Conservation (phyloP, 2,329 filamentous ascomycete species). For the Trichothecium sympodiale region DNA sequence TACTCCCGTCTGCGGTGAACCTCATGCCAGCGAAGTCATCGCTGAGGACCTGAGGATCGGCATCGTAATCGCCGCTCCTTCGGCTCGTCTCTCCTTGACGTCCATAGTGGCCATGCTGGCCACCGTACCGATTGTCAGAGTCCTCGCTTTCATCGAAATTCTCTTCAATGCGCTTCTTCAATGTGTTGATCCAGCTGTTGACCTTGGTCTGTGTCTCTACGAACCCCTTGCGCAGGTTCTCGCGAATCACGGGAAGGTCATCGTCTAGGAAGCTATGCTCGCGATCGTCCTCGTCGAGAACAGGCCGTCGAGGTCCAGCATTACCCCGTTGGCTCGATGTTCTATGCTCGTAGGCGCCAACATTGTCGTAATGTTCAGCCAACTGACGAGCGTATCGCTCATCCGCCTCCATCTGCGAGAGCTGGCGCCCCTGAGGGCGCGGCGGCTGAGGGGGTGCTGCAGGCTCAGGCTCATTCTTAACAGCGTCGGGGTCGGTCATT, state of each 20-base stretch:
- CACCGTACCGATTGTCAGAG: constrained; percentile 10
- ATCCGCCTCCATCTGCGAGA: constrained; percentile 79
- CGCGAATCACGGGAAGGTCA: constrained; percentile 83
- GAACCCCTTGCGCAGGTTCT: constrained; percentile 91
- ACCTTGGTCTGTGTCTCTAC: constrained; percentile 86
- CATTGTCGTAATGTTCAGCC: constrained; percentile 75
- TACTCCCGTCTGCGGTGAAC: constrained; percentile 51
- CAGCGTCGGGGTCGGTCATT: constrained; percentile 70
- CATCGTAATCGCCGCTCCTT: constrained; percentile 82
- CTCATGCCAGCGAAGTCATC: constrained; percentile 76
- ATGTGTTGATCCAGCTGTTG: constrained; percentile 80
- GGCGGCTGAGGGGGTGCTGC: constrained; percentile 66
- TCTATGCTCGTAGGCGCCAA: constrained; percentile 45
- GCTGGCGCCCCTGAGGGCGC: constrained; percentile 53
- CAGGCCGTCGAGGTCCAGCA: constrained; percentile 21
- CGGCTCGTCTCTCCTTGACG: constrained; percentile 51
- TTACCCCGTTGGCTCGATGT: constrained; percentile 31
- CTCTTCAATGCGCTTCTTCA: constrained; percentile 91
- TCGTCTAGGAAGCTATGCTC: constrained; percentile 94
- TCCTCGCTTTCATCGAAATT: constrained; percentile 64
- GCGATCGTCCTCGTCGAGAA: constrained; percentile 42
- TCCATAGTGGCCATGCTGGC: constrained; percentile 15
- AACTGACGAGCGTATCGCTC: constrained; percentile 87
- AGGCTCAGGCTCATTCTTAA: constrained; percentile 38
- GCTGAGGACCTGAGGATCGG: constrained; percentile 78